phyloP scores from a whole-genome alignment of 1,284 basidiomycete species.

The Cryptococcus wingfieldii region DNA sequence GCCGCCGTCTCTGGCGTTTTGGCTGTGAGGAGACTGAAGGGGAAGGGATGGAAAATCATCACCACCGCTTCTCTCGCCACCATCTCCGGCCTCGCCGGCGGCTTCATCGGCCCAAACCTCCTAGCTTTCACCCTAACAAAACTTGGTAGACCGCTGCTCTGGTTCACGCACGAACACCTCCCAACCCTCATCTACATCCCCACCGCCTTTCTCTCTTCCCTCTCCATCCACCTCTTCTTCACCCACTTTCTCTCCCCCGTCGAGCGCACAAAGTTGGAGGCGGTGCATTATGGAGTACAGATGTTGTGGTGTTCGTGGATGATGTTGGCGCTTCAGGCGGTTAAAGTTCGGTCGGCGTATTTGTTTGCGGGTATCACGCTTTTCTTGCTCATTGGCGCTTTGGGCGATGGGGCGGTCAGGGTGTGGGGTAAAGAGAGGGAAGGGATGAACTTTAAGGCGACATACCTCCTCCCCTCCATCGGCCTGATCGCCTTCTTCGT shows the following conservation, averaged over 20 bases:
- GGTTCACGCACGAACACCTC: constrained; percentile 67
- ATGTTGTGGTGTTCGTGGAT: constrained; percentile 58
- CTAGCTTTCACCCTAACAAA: constrained; percentile 69
- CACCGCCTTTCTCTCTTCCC: constrained; percentile 56
- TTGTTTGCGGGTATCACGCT: constrained; percentile 38
- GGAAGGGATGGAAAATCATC: constrained; percentile 42
- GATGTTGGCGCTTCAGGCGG: constrained; percentile 53
- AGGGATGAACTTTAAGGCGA: constrained; percentile 41
- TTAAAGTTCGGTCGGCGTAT: constrained; percentile 47
- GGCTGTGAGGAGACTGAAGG: constrained; percentile 39
- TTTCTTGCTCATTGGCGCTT: constrained; percentile 30
- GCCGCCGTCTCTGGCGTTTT: constrained; percentile 50
- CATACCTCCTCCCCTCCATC: constrained; percentile 63
- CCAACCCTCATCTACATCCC: constrained; percentile 74
- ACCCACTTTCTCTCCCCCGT: constrained; percentile 22
- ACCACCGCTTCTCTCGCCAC: constrained; percentile 55
- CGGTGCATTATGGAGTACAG: constrained; percentile 59
- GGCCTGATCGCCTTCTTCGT: constrained; percentile 65
- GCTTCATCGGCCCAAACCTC: constrained; percentile 62
- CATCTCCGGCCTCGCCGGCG: constrained; percentile 49
- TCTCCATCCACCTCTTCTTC: constrained; percentile 31
- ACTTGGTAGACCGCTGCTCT: constrained; percentile 55
- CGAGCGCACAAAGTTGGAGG: constrained; percentile 53
- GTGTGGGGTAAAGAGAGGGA: background rate
- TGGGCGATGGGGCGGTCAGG: constrained; percentile 17